Evolutionary conservation across 495 filamentous ascomycete genomes (phyloP).

Genomic region (Gamarada debralockiae): DNA sequence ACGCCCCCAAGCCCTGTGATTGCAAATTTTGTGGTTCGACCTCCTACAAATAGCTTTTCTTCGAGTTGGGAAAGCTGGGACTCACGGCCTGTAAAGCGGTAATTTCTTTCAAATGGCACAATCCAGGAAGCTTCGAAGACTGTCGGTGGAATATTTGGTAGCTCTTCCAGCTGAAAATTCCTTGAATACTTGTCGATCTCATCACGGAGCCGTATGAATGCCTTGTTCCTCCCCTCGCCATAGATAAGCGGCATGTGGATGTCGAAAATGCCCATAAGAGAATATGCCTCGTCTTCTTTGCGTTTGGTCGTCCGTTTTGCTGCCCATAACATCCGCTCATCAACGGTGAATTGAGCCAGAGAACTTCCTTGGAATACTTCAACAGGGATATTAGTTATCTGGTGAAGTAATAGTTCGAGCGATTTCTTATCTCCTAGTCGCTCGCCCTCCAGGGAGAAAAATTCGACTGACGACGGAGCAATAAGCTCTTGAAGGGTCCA

Average conservation of each 20-base stretch:
- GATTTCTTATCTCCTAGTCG: constrained; percentile 22
- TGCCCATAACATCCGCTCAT: constrained; percentile 31
- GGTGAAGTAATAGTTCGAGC: constrained; percentile 4
- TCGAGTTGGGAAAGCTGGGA: neutral
- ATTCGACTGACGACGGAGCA: constrained; percentile 19
- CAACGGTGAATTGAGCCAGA: constrained; percentile 9
- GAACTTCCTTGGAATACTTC: constrained; percentile 12
- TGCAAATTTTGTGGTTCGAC: constrained; percentile 24
- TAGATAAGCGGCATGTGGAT: too few species aligned
- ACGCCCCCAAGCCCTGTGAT: constrained; percentile 35
- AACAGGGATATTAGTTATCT: constrained; percentile 22
- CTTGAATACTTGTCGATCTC: constrained; percentile 26
- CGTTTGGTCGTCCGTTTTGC: constrained; percentile 25
- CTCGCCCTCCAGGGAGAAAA: constrained; percentile 24
- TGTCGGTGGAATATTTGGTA: neutral
- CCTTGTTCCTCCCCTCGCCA: constrained; percentile 28
- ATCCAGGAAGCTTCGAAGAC: neutral
- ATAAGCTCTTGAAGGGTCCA: too few species aligned
- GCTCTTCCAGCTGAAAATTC: neutral
- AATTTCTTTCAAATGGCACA: constrained; percentile 10
- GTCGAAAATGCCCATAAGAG: too few species aligned
- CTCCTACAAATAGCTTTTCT: constrained; percentile 4
- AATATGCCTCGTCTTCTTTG: constrained; percentile 33
- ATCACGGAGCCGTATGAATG: constrained; percentile 30
- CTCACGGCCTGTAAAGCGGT: constrained; percentile 5